Base-by-base conservation (phyloP, 352 stramenopile genomes). In the Phytophthora tentaculata region DNA sequence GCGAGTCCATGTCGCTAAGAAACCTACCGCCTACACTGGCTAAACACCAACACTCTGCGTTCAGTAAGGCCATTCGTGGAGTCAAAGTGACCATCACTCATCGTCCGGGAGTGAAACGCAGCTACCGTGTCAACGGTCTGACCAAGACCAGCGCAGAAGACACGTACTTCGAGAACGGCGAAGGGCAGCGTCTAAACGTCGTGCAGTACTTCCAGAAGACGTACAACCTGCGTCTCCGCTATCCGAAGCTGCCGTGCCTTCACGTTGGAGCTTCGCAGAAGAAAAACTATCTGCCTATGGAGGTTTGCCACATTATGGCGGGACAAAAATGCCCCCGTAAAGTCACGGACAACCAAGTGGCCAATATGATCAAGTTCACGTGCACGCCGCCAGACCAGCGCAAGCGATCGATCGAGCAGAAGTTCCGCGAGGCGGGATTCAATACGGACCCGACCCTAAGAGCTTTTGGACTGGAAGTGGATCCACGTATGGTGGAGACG, bases 251-350 rank as follows among this genome's bases (percentile, higher is more conserved):
- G 32, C 89, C 89, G 35, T 94, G 86, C 71, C 70, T 96, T 5
- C 85, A 94, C 51, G 88, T 96, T 17, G 89, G 89, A 14, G 86
- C 86, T 1, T 63, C 75, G 8, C 74, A 89, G 19, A 93, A 91
- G 63, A 83, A 86, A 41, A 94, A 83, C 44, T 96, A 91, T 47
- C 56, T 95, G 57, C 89, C 89, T 6, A 91, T 96, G 60, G 89
- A 96, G 56, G 84, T 95, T 0, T 96, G 89, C 52, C 64, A 80
- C 51, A 88, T 92, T 19, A 70, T 90, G 54, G 76, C 59, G 0
- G 86, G 87, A 3, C 88, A 96, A 62, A 92, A 90, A 61, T 83
- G 80, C 55, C 81, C 85, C 0, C 83, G 85, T 54, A 96, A 96
- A 66, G 76, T 71, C 4, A 93, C 81, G 17, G 88, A 96, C 58